Evolutionary conservation across 2,329 filamentous ascomycete genomes (phyloP), one percentile per base, ranked within the genome.

Genomic region (Exophiala dermatitidis): DNA sequence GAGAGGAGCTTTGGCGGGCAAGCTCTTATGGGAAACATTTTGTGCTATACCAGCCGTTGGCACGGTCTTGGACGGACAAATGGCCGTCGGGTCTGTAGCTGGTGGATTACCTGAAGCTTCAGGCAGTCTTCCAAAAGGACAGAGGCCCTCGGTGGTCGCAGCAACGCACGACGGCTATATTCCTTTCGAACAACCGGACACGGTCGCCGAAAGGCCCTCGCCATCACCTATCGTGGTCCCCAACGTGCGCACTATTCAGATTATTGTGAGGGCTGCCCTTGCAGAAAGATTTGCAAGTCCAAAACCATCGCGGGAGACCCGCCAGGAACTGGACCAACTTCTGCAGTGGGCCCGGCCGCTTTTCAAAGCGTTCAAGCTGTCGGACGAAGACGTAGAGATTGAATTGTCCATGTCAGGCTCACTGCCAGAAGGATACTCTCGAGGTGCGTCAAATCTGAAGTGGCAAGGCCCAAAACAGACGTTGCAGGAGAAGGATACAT

Each of bases 1-100:
- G 0, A 72, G 75, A 44, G 77, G 76, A 50, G 76, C 72, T 52
- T 51, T 58, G 6, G 69, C 69, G 33, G 82, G 77, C 53, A 73
- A 69, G 52, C 66, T 62, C 3, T 59, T 82, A 33, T 76, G 78
- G 52, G 64, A 74, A 6, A 66, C 65, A 34, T 82, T 78, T 72
- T 77, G 73, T 48, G 58, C 69, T 33, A 63, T 67, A 40, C 62
- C 62, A 9, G 47, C n/a, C 3, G 5, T 12, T 5, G 6, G 4
- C 5, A 12, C 36, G 44, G 19, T 19, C 19, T 19, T 19, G 19
- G 19, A 19, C 19, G 19, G 19, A 19, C 19, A 19, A 19, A 19
- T 19, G 19, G 19, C 19, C 19, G 19, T 19, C 19, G 19, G 19
- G 19, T 19, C 19, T 19, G 19, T 19, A 19, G 19, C 19, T 19